phyloP scores from a whole-genome alignment of 202 grass and related monocot species.

The Hordeum pubiflorum region DNA sequence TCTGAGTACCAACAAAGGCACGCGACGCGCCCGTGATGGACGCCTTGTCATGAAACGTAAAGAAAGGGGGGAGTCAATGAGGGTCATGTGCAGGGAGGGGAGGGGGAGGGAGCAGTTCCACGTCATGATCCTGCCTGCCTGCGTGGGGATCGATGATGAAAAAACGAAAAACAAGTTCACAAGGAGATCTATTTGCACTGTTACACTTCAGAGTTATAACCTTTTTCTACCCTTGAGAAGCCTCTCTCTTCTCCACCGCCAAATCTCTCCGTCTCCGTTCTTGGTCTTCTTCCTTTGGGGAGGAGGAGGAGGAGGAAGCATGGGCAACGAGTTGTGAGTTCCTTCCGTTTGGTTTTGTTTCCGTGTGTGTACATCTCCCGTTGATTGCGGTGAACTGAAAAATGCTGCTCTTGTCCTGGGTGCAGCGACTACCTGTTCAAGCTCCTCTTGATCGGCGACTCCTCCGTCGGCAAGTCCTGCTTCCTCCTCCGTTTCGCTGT shows the following conservation, averaged over 20 bases:
- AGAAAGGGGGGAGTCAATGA: not conserved
- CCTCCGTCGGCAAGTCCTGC: conserved; percentile 72
- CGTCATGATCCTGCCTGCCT: not conserved
- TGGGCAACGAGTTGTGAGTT: conserved; percentile 53
- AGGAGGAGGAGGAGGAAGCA: not conserved
- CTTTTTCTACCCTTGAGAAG: not conserved
- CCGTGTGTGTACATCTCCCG: not conserved
- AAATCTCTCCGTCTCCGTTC: not conserved
- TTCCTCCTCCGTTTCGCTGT: conserved; percentile 72
- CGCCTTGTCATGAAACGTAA: not conserved
- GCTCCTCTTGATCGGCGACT: conserved; percentile 75
- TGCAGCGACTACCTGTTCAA: conserved; percentile 71
- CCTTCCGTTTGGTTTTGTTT: not conserved
- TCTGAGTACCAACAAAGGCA: not conserved
- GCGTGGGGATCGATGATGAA: not conserved
- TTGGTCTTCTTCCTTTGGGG: not conserved
- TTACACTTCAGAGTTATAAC: not conserved
- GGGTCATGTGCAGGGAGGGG: not conserved
- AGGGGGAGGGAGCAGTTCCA: not conserved
- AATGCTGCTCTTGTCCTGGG: not conserved
- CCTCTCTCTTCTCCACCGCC: conserved; percentile 11
- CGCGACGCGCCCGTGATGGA: conserved; percentile 19
- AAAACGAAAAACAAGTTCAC: not conserved
- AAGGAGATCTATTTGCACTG: conserved; percentile 4
- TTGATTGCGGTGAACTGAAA: not conserved